Evolutionary conservation across 2,329 filamentous ascomycete species (phyloP).

Genomic region (Leptographium flavum): DNA sequence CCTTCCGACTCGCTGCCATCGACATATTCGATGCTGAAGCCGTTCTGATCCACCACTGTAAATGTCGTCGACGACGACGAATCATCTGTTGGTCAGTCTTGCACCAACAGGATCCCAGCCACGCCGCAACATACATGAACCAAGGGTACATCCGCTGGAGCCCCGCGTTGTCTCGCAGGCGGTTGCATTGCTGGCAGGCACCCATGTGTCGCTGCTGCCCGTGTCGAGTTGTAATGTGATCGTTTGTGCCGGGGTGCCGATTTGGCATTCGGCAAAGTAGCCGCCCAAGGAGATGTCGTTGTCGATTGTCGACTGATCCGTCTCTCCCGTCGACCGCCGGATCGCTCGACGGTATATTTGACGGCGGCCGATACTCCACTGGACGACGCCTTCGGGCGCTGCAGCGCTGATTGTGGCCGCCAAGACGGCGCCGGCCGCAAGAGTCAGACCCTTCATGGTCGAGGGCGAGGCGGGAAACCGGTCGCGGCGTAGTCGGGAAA

Average conservation of each 20-base stretch:
- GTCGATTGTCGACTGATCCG: conserved; percentile 26
- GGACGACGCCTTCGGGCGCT: conserved; percentile 21
- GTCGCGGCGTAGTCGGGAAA: not conserved
- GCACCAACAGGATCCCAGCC: too few relatives aligned
- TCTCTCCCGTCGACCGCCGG: conserved; percentile 21
- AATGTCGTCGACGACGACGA: conserved; percentile 31
- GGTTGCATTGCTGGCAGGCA: conserved; percentile 25
- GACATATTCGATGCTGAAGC: conserved; percentile 47
- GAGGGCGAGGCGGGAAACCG: not conserved
- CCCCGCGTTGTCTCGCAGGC: conserved; percentile 21
- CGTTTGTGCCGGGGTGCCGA: conserved; percentile 44
- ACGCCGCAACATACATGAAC: conserved; percentile 13
- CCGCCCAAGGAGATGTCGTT: conserved; percentile 31
- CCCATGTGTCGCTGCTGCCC: conserved; percentile 52
- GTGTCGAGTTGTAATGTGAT: conserved; percentile 48
- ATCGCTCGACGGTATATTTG: conserved; percentile 17
- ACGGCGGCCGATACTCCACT: conserved; percentile 32
- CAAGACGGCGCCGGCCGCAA: conserved; percentile 13
- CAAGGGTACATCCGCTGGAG: conserved; percentile 13
- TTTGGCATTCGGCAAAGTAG: conserved; percentile 41
- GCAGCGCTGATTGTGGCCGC: conserved; percentile 11
- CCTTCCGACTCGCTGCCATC: conserved; percentile 42
- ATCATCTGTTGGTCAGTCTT: conserved; percentile 25
- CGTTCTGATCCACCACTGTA: conserved; percentile 22
- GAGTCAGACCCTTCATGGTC: conserved; percentile 14